Evolutionary conservation across 2,329 filamentous ascomycete genomes (phyloP), one percentile per base, ranked within the genome.

Genomic region (Periconia digitata): DNA sequence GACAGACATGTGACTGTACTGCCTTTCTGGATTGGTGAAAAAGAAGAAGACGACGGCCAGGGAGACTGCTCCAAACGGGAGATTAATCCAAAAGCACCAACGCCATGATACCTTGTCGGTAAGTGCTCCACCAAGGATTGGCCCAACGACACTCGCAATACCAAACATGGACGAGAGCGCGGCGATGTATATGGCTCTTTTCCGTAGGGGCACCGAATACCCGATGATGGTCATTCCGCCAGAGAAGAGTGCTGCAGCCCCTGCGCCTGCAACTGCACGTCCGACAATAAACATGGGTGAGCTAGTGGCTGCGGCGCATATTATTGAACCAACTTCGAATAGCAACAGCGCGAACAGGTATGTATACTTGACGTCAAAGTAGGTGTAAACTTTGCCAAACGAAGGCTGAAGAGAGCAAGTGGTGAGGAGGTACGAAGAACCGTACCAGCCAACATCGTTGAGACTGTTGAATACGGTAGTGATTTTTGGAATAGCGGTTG

Each of bases 311-410:
- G 43, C 74, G 53, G 46, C 82, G 51, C 81, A 84, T n/a, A 85
- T 62, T 3, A 80, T 54, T 0, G 78, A 81, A 2, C 82, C 82
- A 0, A 83, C 18, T 44, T 76, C 72, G 51, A 76, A 77, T 17
- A 76, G 57, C 1, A 70, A n/a, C 22, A 85, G 70, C 37, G 74
- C 65, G 46, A 72, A 65, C 5, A 84, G 68, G 59, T 79, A 84
- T 1, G 73, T 74, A 43, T 70, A 78, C 55, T 78, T 79, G 49
- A 82, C 72, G 12, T 75, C 69, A 54, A 83, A 83, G 63, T 79
- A 81, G 43, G 81, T 84, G 7, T 83, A 87, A 2, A 85, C 81
- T 67, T 79, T 79, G 21, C 75, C 79, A 36, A 73, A 79, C 1
- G 73, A 73, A 4, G 76, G 76, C 47, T 78, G 76, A 0, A 73